Percentiles rank a stretch among this genome's conserved stretches.
These are phyloP conservation scores for Ceratocystis papillata DNA, from an alignment of 2,329 filamentous ascomycete species.

Conservation along the genomic window DNA sequence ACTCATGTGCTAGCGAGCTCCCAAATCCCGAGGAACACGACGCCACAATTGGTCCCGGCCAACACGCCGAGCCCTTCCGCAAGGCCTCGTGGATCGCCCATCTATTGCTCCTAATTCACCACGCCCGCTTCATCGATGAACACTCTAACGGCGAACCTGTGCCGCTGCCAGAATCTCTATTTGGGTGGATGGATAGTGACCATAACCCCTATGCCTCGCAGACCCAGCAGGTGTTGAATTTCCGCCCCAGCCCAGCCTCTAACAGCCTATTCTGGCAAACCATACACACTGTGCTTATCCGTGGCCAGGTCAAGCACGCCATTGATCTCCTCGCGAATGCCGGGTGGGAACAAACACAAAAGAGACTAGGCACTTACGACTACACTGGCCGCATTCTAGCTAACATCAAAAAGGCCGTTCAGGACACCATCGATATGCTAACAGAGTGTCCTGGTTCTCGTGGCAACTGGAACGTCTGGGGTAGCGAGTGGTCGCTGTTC, in stretches of 20 bases:
- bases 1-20: conserved; percentile 41
- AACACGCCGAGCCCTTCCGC: conserved; percentile 51
- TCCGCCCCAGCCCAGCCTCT: conserved; percentile 61
- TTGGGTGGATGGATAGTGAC: conserved; percentile 69
- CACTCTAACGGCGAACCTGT: conserved; percentile 35
- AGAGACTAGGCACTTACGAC: conserved; percentile 52
- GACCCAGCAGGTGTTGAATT: conserved; percentile 50
- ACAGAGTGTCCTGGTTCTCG: conserved; percentile 59
- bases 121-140: conserved; percentile 42
- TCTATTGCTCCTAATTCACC: conserved; percentile 67
- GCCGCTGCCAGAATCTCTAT: conserved; percentile 63
- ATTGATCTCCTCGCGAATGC: conserved; percentile 60
- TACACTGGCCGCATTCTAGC: conserved; percentile 68
- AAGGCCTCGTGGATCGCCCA: conserved; percentile 72
- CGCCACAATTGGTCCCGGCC: conserved; percentile 54
- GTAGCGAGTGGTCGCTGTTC: conserved; percentile 74
- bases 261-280: conserved; percentile 77
- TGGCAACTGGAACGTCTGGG: conserved; percentile 72
- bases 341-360: conserved; percentile 66
- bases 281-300: conserved; percentile 61
- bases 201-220: conserved; percentile 64
- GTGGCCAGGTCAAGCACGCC: conserved; percentile 60
- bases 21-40: conserved; percentile 42
- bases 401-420: conserved; percentile 63
- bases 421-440: conserved; percentile 57